Evolutionary conservation across 2,329 filamentous ascomycete genomes (phyloP).

Genomic region (Tolypocladium cylindrosporum): DNA sequence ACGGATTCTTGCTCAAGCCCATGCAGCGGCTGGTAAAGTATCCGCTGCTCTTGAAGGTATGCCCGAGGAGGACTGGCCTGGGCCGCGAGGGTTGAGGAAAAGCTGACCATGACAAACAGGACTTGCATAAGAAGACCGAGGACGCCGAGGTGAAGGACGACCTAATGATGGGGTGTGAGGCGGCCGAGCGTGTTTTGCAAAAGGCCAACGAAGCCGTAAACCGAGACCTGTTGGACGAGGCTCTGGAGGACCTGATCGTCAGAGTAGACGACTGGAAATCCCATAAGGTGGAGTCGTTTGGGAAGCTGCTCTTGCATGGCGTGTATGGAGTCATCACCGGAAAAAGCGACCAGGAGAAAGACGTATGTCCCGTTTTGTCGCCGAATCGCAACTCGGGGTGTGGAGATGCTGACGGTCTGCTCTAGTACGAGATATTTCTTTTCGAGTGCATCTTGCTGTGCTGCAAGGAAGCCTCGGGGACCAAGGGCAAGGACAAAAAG

Average conservation of each 20-base stretch:
- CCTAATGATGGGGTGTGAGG: conserved; percentile 65
- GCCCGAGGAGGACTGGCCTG: conserved; percentile 7
- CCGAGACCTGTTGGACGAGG: conserved; percentile 73
- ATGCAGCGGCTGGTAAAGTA: conserved; percentile 96
- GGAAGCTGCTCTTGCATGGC: conserved; percentile 77
- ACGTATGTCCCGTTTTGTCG: conserved; percentile 43
- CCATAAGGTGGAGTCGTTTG: conserved; percentile 83
- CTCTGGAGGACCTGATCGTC: conserved; percentile 67
- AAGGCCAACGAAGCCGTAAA: conserved; percentile 88
- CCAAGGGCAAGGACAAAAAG: conserved; percentile 72
- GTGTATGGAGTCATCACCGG: conserved; percentile 87
- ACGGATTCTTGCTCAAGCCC: conserved; percentile 89
- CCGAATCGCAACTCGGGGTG: background rate
- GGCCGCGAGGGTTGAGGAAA: background rate
- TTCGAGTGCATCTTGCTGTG: conserved; percentile 93
- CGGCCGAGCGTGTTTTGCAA: conserved; percentile 70
- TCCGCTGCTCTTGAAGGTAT: conserved; percentile 74
- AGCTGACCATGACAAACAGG: conserved; percentile 34
- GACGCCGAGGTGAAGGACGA: conserved; percentile 62
- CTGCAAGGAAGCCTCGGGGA: conserved; percentile 87
- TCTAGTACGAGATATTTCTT: conserved; percentile 90
- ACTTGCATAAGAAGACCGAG: conserved; percentile 77
- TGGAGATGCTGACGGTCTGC: background rate
- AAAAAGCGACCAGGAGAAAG: conserved; percentile 83
- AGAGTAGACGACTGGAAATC: conserved; percentile 97